These are phyloP conservation scores for Neoscytalidium dimidiatum DNA, from an alignment of 2,329 filamentous ascomycete species.

Conservation along the genomic window DNA sequence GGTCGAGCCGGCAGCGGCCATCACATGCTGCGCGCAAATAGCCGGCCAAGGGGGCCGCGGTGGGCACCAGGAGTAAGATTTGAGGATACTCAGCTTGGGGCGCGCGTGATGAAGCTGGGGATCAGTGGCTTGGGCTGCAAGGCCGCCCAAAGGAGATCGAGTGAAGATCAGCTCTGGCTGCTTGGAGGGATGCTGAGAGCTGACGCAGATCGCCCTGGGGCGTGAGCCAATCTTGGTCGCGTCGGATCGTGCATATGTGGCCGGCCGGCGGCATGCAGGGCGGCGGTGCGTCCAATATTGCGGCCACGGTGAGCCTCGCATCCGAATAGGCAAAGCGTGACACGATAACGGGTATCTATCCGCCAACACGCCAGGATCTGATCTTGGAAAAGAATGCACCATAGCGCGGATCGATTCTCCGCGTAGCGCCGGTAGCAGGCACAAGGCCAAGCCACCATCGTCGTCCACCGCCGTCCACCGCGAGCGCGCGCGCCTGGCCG, in stretches of 20 bases:
- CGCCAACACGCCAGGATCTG: constrained; percentile 24
- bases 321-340: background rate
- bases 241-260: constrained; percentile 14
- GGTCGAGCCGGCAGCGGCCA: constrained; percentile 8
- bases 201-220: constrained; percentile 10
- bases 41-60: background rate
- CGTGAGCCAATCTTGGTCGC: constrained; percentile 1
- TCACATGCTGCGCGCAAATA: constrained; percentile 6
- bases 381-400: constrained; percentile 21
- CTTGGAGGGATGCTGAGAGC: background rate
- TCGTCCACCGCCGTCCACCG: too few species aligned
- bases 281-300: constrained; percentile 12
- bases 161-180: constrained; percentile 10
- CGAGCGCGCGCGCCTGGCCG: too few species aligned
- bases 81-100: background rate
- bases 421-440: background rate
- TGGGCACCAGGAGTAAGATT: background rate
- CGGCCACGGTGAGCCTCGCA: constrained; percentile 1
- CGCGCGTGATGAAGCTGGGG: constrained; percentile 8
- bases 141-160: constrained; percentile 12
- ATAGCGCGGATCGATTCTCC: constrained; percentile 5
- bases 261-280: constrained; percentile 11
- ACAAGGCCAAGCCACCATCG: background rate
- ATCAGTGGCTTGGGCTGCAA: constrained; percentile 3
- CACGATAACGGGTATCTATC: constrained; percentile 29